A percentile compares a stretch with the other conserved stretches of the same genome.
phyloP scores from a whole-genome alignment of 2,329 filamentous ascomycete genomes.

The Sporothrix mexicana region DNA sequence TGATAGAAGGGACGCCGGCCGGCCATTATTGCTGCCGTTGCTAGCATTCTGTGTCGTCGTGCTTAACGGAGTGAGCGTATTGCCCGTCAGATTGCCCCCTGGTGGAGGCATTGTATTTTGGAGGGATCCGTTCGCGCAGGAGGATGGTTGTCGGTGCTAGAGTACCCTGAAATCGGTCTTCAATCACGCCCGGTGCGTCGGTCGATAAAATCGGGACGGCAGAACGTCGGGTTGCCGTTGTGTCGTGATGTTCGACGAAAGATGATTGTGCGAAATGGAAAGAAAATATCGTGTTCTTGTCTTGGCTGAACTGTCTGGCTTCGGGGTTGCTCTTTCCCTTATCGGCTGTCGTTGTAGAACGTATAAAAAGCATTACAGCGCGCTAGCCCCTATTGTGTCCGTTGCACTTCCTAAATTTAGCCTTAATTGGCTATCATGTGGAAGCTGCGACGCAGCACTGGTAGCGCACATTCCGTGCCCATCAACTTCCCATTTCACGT shows the following conservation, averaged over 20 bases:
- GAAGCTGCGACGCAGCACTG: neutral
- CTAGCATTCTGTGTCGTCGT: neutral
- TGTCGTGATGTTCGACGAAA: neutral
- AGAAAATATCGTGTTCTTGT: neutral
- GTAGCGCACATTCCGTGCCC: neutral
- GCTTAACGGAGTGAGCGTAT: neutral
- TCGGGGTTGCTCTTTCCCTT: conserved; percentile 8
- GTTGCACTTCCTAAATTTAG: conserved; percentile 26
- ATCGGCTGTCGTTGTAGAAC: neutral
- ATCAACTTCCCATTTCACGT: neutral
- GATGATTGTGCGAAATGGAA: neutral
- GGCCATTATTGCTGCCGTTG: neutral
- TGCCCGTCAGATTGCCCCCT: conserved; percentile 11
- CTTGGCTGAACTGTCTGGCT: neutral
- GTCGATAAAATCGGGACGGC: neutral
- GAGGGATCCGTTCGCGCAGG: neutral
- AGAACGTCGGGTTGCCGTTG: neutral
- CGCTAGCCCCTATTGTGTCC: conserved; percentile 15
- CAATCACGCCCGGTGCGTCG: neutral
- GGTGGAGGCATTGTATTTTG: conserved; percentile 3
- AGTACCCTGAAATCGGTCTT: neutral
- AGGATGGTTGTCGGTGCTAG: neutral
- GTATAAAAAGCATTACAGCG: neutral
- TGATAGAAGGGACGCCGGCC: conserved; percentile 59
- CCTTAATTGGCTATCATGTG: neutral